These are phyloP conservation scores for Trichoderma koningii DNA, from an alignment of 2,329 filamentous ascomycete species.

Conservation along the genomic window DNA sequence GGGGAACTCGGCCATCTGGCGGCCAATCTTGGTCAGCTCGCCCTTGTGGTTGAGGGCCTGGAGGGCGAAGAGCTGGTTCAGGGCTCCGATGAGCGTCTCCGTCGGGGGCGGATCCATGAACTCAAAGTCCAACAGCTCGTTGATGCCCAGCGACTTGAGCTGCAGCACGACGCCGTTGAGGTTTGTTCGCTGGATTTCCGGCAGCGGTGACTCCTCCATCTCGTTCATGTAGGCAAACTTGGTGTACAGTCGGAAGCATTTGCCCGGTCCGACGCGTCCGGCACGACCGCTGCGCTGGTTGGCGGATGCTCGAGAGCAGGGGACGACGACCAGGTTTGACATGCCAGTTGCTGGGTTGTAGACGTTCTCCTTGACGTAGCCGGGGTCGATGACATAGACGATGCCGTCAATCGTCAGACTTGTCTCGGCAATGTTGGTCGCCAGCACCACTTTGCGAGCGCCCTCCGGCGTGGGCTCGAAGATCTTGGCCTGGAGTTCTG, in stretches of 20 bases:
- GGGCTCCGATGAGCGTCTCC: conserved; percentile 81
- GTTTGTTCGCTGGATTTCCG: conserved; percentile 90
- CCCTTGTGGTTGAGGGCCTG: conserved; percentile 87
- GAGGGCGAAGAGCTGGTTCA: conserved; percentile 89
- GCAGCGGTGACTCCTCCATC: conserved; percentile 86
- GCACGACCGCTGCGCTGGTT: conserved; percentile 93
- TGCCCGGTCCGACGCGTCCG: conserved; percentile 87
- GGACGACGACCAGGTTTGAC: conserved; percentile 87
- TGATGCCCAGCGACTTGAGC: conserved; percentile 87
- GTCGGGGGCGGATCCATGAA: conserved; percentile 94
- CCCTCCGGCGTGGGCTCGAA: conserved; percentile 89
- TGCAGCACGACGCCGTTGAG: conserved; percentile 81
- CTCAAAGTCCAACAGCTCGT: conserved; percentile 89
- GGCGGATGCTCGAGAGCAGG: conserved; percentile 86
- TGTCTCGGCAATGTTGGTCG: conserved; percentile 97
- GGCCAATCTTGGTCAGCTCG: conserved; percentile 84
- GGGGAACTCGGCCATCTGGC: conserved; percentile 94
- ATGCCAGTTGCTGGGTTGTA: conserved; percentile 92
- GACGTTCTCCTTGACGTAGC: conserved; percentile 92
- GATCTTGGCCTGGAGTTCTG: conserved; percentile 87
- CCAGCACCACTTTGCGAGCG: conserved; percentile 86
- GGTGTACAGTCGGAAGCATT: conserved; percentile 91
- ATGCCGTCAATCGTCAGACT: conserved; percentile 95
- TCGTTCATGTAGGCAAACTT: conserved; percentile 95
- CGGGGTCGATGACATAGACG: conserved; percentile 92